Percentiles rank a stretch among this genome's conserved stretches.
phyloP scores from a whole-genome alignment of 2,329 filamentous ascomycete species.

The Chaetomium sp. region DNA sequence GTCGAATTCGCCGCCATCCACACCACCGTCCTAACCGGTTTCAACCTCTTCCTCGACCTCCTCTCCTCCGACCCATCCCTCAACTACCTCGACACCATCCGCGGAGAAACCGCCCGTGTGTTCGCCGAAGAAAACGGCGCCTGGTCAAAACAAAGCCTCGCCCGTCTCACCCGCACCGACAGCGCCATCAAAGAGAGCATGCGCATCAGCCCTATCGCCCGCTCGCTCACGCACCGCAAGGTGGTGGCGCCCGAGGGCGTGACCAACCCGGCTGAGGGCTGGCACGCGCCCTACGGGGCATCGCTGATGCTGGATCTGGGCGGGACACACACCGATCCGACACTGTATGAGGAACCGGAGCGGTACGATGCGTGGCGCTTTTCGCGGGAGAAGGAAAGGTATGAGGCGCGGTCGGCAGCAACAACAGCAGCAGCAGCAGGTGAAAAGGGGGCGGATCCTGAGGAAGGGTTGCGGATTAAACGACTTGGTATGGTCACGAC shows the following conservation, averaged over 20 bases:
- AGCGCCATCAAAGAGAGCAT: conserved; percentile 49
- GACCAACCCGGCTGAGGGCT: conserved; percentile 36
- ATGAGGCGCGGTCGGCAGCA: conserved; percentile 24
- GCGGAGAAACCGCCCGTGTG: conserved; percentile 36
- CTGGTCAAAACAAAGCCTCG: conserved; percentile 43
- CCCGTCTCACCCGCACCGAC: conserved; percentile 40
- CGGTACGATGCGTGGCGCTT: conserved; percentile 46
- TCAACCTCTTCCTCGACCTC: conserved; percentile 42
- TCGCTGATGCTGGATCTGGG: conserved; percentile 39
- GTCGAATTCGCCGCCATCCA: conserved; percentile 55
- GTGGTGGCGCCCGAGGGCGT: conserved; percentile 35
- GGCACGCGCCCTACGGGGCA: conserved; percentile 39
- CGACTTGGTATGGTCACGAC: conserved; percentile 49
- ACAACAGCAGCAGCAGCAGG: too few species aligned
- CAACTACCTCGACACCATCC: conserved; percentile 33
- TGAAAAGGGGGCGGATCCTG: conserved; percentile 25
- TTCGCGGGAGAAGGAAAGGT: conserved; percentile 36
- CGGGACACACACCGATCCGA: conserved; percentile 41
- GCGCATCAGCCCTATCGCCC: conserved; percentile 41
- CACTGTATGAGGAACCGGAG: conserved; percentile 36
- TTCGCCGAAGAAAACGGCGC: conserved; percentile 29
- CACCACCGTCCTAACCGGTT: conserved; percentile 48
- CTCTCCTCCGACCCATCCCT: conserved; percentile 33
- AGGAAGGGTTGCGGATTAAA: conserved; percentile 30
- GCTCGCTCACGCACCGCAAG: conserved; percentile 41